These are phyloP conservation scores for Hemisphaericaspora xylofermentans DNA, from an alignment of 1,139 yeast species.

Conservation along the genomic window DNA sequence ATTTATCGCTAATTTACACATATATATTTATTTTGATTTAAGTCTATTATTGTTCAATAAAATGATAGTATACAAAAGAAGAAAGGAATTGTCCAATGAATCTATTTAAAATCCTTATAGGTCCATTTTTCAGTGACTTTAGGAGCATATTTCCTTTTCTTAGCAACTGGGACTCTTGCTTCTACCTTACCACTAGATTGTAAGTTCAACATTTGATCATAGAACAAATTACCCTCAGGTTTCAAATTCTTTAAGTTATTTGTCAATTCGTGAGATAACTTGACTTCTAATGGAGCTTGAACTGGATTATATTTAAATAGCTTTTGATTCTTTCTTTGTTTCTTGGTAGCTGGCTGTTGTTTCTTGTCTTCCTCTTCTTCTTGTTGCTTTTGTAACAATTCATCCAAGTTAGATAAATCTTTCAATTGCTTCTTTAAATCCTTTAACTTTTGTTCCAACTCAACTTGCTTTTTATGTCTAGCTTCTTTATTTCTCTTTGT, in stretches of 20 bases:
- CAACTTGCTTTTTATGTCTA: slow-evolving; percentile 60
- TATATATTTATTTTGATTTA: slow-evolving; percentile 2
- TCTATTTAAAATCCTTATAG: slow-evolving; percentile 78
- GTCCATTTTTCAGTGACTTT: slow-evolving; percentile 90
- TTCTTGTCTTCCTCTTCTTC: slow-evolving; percentile 18
- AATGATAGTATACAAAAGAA: slow-evolving; percentile 2
- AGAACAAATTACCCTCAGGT: slow-evolving; percentile 87
- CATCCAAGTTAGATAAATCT: slow-evolving; percentile 58
- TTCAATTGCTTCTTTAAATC: slow-evolving; percentile 54
- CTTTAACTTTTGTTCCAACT: slow-evolving; percentile 57
- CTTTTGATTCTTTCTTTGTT: slow-evolving; percentile 27
- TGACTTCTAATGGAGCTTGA: slow-evolving; percentile 75
- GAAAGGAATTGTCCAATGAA: not conserved
- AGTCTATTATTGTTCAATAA: slow-evolving; percentile 1
- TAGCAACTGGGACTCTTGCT: slow-evolving; percentile 70
- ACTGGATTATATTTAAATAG: slow-evolving; percentile 57
- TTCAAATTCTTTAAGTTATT: slow-evolving; percentile 80
- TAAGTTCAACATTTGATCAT: slow-evolving; percentile 77
- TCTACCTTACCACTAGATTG: slow-evolving; percentile 88
- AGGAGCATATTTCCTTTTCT: slow-evolving; percentile 64
- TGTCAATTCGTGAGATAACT: slow-evolving; percentile 83
- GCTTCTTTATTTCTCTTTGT: slow-evolving; percentile 72
- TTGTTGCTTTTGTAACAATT: slow-evolving; percentile 42
- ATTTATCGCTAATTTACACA: not conserved
- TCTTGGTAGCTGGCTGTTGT: slow-evolving; percentile 20